These are phyloP conservation scores for Xenoacremonium recifei DNA, from an alignment of 2,329 filamentous ascomycete species.

Conservation along the genomic window DNA sequence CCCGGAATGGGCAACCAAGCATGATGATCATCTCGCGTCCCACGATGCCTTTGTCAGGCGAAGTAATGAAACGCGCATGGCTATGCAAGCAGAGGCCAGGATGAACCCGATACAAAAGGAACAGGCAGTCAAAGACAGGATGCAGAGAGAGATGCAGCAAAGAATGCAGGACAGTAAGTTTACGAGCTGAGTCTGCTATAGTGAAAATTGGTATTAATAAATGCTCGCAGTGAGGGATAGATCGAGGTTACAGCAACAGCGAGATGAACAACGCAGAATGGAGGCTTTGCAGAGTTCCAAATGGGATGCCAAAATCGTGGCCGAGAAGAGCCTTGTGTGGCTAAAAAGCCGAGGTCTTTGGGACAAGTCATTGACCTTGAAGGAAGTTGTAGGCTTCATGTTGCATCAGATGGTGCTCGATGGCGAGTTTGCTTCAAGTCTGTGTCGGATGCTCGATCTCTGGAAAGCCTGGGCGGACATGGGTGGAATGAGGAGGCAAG, in stretches of 20 bases:
- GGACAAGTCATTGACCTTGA: constrained; percentile 27
- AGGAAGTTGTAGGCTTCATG: constrained; percentile 43
- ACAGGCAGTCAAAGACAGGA: constrained; percentile 39
- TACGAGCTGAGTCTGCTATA: neutral
- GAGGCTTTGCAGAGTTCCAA: constrained; percentile 54
- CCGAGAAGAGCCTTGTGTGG: constrained; percentile 44
- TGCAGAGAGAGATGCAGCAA: constrained; percentile 41
- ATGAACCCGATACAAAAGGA: constrained; percentile 43
- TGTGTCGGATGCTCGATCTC: constrained; percentile 46
- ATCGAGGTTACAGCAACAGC: constrained; percentile 36
- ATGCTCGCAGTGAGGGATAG: constrained; percentile 40
- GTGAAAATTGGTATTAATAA: too few species aligned
- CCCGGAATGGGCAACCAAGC: constrained; percentile 51
- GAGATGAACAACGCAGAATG: constrained; percentile 43
- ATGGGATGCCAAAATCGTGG: constrained; percentile 49
- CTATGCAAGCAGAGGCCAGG: constrained; percentile 41
- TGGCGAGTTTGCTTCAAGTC: constrained; percentile 36
- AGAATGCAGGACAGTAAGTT: constrained; percentile 46
- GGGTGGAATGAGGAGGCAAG: constrained; percentile 50
- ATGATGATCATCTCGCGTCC: constrained; percentile 34
- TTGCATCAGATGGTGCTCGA: constrained; percentile 54
- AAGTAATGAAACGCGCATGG: constrained; percentile 39
- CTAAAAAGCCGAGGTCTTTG: constrained; percentile 33
- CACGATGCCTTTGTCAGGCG: constrained; percentile 33
- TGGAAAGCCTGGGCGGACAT: constrained; percentile 57